Evolutionary conservation across 208 protist species (phyloP), one percentile per base, ranked within the genome.

Genomic region (Acanthamoeba lenticulata): DNA sequence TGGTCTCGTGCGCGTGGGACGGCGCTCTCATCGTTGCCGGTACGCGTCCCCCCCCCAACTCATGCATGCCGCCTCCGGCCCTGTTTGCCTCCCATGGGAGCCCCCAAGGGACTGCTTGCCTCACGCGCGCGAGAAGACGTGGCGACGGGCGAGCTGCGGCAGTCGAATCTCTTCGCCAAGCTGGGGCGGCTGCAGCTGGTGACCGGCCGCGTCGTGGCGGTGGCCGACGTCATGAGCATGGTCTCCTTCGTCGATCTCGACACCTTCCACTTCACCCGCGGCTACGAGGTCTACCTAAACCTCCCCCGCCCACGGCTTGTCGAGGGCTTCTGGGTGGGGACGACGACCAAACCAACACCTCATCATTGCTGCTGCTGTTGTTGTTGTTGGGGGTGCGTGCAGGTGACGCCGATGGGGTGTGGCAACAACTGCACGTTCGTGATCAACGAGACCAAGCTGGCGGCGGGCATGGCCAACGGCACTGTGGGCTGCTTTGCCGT

Each of bases 371-470:
- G n/a, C n/a, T n/a, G n/a, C n/a, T n/a, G n/a, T n/a, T n/a, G n/a
- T n/a, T n/a, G n/a, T n/a, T n/a, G n/a, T n/a, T n/a, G n/a, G n/a
- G n/a, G n/a, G n/a, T n/a, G 21, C 17, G 27, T 24, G 9, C 69
- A 79, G 69, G 69, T 79, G 38, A 79, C 69, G 38, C 4, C 11
- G 11, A 44, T 19, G 6, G 69, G 69, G 36, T 9, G 6, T 42
- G 69, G 69, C 69, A 79, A 79, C 69, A 79, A 79, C 38, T 79
- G 69, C 69, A 79, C 69, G 38, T 79, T 79, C 69, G n/a, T 79
- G 15, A 79, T 79, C 32, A 79, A 79, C 69, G 69, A 44, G 36
- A 44, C 34, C 29, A 79, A 79, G 69, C 69, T 79, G 3, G 69
- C 29, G 9, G 69, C 69, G 6, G 69, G 69, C n/a, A 79, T 79